These are phyloP conservation scores for Septoria petroselini DNA, from an alignment of 2,329 filamentous ascomycete genomes.

Conservation along the genomic window DNA sequence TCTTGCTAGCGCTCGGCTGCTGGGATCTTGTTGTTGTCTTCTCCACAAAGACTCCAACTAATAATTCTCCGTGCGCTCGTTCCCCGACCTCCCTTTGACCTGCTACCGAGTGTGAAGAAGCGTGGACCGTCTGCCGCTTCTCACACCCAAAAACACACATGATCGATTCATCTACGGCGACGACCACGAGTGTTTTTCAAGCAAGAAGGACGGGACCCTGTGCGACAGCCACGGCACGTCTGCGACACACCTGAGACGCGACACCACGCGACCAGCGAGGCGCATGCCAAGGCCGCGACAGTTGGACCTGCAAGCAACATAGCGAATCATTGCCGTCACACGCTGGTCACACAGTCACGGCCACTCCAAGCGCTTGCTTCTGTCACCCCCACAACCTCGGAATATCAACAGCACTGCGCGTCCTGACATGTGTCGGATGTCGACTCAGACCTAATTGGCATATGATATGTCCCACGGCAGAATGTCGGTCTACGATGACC, in stretches of 20 bases:
- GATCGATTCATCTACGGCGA: not conserved
- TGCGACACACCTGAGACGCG: constrained; percentile 4
- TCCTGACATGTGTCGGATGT: constrained; percentile 7
- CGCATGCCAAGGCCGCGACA: not conserved
- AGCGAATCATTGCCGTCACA: constrained; percentile 14
- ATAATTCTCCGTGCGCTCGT: not conserved
- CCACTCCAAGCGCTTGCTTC: constrained; percentile 8
- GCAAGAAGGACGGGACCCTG: not conserved
- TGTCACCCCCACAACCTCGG: constrained; percentile 4
- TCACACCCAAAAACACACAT: not conserved
- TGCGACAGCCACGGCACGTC: not conserved
- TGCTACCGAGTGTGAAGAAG: not conserved
- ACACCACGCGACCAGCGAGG: not conserved
- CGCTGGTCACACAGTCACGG: constrained; percentile 17
- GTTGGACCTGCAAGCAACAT: not conserved
- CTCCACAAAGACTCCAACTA: no score
- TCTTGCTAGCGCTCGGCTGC: no score
- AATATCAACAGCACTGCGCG: not conserved
- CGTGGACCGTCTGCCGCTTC: not conserved
- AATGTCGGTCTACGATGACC: constrained; percentile 19
- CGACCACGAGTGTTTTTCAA: not conserved
- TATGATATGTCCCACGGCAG: constrained; percentile 4
- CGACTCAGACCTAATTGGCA: not conserved
- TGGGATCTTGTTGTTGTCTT: no score
- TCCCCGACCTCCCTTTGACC: not conserved